These are phyloP conservation scores for Rubus idaeus DNA, from an alignment of 306 rosid species.

Conservation along the genomic window DNA sequence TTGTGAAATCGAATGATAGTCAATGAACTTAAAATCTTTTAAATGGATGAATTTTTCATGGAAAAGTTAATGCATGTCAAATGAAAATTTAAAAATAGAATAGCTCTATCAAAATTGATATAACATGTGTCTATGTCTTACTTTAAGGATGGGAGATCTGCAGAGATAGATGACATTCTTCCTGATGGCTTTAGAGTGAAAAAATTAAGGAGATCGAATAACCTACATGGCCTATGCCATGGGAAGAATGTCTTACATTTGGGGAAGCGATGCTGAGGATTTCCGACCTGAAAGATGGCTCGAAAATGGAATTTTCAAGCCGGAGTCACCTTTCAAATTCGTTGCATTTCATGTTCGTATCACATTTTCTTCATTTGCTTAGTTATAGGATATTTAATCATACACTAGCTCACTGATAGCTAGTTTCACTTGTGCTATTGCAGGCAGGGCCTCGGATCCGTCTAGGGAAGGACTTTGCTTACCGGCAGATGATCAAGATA, in stretches of 20 bases:
- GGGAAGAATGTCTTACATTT: conserved; percentile 73
- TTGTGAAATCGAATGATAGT: neutral
- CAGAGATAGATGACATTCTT: conserved; percentile 55
- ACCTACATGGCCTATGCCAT: conserved; percentile 60
- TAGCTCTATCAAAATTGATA: neutral
- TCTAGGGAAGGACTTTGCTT: conserved; percentile 78
- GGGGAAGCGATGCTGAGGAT: conserved; percentile 72
- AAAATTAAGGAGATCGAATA: conserved; percentile 67
- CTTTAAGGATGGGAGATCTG: conserved; percentile 60
- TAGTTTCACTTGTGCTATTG: conserved; percentile 8
- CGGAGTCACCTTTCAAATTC: conserved; percentile 75
- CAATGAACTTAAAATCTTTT: neutral
- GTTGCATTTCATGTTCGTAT: conserved; percentile 62
- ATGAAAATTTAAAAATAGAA: neutral
- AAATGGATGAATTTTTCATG: neutral
- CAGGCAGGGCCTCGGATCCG: conserved; percentile 78
- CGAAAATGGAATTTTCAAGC: conserved; percentile 48
- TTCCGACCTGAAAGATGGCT: conserved; percentile 81
- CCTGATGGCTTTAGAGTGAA: conserved; percentile 63
- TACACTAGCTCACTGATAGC: neutral
- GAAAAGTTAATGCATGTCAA: neutral
- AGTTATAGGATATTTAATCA: neutral
- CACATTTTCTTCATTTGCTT: neutral
- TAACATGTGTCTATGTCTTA: neutral
- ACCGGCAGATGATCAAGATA: conserved; percentile 82